These are phyloP conservation scores for Coprinopsis strossmayeri DNA, from an alignment of 768 basidiomycete genomes.

Conservation along the genomic window DNA sequence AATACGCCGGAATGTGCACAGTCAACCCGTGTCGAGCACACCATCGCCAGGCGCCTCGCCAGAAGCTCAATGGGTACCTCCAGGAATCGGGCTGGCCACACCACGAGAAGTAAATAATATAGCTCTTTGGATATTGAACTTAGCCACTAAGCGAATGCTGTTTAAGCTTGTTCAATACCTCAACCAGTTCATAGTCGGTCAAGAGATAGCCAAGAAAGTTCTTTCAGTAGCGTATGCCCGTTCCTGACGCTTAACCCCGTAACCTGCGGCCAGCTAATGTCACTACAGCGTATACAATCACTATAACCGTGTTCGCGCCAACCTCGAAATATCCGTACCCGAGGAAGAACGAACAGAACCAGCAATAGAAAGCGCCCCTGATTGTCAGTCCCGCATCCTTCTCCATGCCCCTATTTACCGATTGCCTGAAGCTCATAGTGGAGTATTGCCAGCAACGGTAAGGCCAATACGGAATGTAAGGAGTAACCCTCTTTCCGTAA, in stretches of 20 bases:
- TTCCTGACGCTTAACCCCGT: not conserved
- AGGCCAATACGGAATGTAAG: constrained; percentile 44
- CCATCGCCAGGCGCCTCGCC: constrained; percentile 12
- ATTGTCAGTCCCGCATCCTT: constrained; percentile 11
- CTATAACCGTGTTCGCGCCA: constrained; percentile 81
- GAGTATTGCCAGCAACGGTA: constrained; percentile 52
- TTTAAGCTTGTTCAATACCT: constrained; percentile 87
- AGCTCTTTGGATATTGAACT: not conserved
- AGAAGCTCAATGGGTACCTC: constrained; percentile 23
- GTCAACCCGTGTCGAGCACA: constrained; percentile 49
- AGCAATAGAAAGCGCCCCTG: constrained; percentile 12
- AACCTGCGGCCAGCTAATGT: not conserved
- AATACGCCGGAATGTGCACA: constrained; percentile 39
- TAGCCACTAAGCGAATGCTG: too few relatives aligned
- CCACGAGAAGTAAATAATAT: constrained; percentile 35
- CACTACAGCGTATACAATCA: constrained; percentile 82
- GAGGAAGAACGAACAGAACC: constrained; percentile 19
- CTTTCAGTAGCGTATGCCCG: constrained; percentile 82
- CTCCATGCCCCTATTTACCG: not conserved
- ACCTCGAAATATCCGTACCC: constrained; percentile 44
- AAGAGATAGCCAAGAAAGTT: constrained; percentile 89
- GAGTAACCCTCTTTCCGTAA: constrained; percentile 27
- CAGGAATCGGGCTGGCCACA: constrained; percentile 51
- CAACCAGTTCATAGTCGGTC: constrained; percentile 86
- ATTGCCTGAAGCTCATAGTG: constrained; percentile 23